Base-by-base conservation (phyloP, 163 green algal genomes). In the Botryococcus braunii region DNA sequence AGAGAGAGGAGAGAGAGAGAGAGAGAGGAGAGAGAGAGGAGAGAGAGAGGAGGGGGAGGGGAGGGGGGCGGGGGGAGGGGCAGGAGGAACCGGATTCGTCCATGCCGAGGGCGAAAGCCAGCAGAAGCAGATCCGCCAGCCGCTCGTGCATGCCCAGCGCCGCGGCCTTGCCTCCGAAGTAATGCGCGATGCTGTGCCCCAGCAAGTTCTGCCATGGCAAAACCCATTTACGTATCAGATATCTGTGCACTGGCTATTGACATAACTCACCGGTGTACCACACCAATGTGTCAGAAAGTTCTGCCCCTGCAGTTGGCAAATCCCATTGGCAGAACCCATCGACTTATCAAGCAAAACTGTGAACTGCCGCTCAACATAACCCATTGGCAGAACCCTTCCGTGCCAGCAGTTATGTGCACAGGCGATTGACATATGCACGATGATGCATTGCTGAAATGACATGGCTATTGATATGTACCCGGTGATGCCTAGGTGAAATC, bases 161-260 rank as follows among this genome's bases (percentile, higher is more conserved):
- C 34, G 62, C 72, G 25, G 66, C 65, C n/a, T 55, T 43, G 5
- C 62, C 66, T 13, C 72, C 72, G 69, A 74, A 78, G 50, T 74
- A 71, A 41, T 78, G 55, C 40, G 69, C 37, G 4, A 78, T 67
- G 31, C 35, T 38, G 40, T 72, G 36, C 35, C 57, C 41, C 66
- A 70, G n/a, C 62, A 68, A 27, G 23, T 23, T 50, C 11, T 56
- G 13, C 36, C 5, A 52, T 34, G 52, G 3, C 31, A 6, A 5
- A 50, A 56, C 4, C 37, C 27, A 29, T 23, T 1, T 9, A 39
- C 31, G 27, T 32, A 61, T 61, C 25, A 34, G 52, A 25, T 34
- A 27, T 61, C 21, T 35, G 13, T 21, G 23, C 25, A 25, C 8
- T 25, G 25, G 34, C 11, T 61, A 29, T 61, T 34, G 7, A 61